These are phyloP conservation scores for Haplosporangium gracile DNA, from an alignment of 192 early-diverging fungal species.

Conservation along the genomic window DNA sequence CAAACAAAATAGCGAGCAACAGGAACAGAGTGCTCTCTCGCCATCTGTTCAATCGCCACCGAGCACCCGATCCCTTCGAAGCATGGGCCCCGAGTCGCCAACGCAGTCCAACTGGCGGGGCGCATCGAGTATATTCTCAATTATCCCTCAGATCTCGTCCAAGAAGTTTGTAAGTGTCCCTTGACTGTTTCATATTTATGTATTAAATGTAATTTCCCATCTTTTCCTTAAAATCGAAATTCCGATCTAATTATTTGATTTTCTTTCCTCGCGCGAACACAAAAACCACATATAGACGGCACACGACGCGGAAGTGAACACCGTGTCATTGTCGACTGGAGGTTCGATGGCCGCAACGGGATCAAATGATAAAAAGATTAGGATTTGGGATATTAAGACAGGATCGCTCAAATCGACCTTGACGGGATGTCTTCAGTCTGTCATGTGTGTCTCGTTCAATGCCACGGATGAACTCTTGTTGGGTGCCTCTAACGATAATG, in stretches of 20 bases:
- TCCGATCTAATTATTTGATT: background rate
- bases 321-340: constrained; percentile 77
- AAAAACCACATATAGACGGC: constrained; percentile 56
- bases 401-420: constrained; percentile 74
- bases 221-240: constrained; percentile 13
- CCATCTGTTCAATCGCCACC: constrained; percentile 29
- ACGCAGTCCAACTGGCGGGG: constrained; percentile 49
- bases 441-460: constrained; percentile 89
- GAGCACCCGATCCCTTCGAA: constrained; percentile 43
- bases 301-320: constrained; percentile 87
- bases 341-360: constrained; percentile 84
- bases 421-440: constrained; percentile 84
- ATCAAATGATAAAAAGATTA: constrained; percentile 84
- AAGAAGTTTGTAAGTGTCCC: constrained; percentile 37
- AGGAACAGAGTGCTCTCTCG: constrained; percentile 23
- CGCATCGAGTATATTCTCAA: constrained; percentile 45
- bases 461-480: constrained; percentile 74
- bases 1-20: constrained; percentile 27
- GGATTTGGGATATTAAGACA: constrained; percentile 81
- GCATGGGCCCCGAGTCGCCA: constrained; percentile 42
- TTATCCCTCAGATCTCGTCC: constrained; percentile 42
- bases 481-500: constrained; percentile 92
- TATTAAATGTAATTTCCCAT: background rate
- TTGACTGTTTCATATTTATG: background rate
- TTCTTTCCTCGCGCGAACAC: background rate